These are phyloP conservation scores for Neurospora sp. DNA, from an alignment of 495 filamentous ascomycete genomes.

Conservation along the genomic window DNA sequence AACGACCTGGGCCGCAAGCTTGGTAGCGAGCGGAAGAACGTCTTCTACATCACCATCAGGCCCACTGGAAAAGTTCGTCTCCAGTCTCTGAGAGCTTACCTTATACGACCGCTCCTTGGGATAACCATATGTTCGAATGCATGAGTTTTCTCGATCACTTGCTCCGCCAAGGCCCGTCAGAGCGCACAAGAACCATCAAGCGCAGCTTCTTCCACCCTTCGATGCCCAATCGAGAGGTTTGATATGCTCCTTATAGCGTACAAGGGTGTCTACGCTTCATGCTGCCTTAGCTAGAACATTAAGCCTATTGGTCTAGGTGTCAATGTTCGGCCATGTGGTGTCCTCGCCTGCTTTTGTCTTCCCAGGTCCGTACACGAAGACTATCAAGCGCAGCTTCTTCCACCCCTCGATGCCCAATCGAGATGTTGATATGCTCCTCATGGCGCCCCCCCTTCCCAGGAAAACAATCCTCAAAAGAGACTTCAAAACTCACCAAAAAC, in stretches of 20 bases:
- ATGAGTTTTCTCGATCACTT: constrained; percentile 88
- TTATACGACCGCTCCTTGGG: constrained; percentile 48
- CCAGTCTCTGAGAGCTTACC: constrained; percentile 50
- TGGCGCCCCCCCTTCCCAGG: too few relatives aligned
- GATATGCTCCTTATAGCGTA: neutral
- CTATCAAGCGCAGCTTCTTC: too few relatives aligned
- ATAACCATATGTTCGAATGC: constrained; percentile 59
- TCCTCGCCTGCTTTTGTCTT: too few relatives aligned
- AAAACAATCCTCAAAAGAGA: too few relatives aligned
- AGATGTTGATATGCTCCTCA: too few relatives aligned
- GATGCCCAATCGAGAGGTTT: neutral
- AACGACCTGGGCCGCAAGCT: constrained; percentile 15
- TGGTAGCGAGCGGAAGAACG: constrained; percentile 33
- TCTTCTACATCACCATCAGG: constrained; percentile 47
- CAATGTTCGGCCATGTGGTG: too few relatives aligned
- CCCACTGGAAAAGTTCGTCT: constrained; percentile 54
- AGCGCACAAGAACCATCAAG: constrained; percentile 54
- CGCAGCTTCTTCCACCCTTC: constrained; percentile 63
- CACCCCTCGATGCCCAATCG: too few relatives aligned
- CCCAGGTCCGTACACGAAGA: too few relatives aligned
- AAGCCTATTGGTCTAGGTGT: constrained; percentile 48
- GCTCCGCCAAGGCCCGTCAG: constrained; percentile 63
- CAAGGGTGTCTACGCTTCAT: neutral
- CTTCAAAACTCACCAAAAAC: constrained; percentile 39
- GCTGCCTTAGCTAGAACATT: constrained; percentile 50